phyloP scores from a whole-genome alignment of 495 filamentous ascomycete genomes.

The Trichoderma asperelloides region DNA sequence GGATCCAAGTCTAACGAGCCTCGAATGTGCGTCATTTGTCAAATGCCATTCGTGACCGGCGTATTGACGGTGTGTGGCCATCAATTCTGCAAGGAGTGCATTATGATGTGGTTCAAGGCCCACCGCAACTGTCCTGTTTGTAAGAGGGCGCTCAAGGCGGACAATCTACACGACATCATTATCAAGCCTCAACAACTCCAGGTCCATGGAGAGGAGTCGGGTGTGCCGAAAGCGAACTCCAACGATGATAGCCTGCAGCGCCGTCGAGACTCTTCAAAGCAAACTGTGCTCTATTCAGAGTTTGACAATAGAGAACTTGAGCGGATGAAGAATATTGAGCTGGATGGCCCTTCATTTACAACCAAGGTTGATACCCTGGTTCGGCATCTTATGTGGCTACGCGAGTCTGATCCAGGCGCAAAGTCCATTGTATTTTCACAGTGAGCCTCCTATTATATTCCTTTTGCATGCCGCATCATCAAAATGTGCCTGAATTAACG shows the following conservation, averaged over 20 bases:
- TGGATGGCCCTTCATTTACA: constrained; percentile 62
- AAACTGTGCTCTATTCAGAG: constrained; percentile 59
- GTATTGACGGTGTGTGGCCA: constrained; percentile 88
- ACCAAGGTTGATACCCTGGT: constrained; percentile 83
- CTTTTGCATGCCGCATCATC: constrained; percentile 11
- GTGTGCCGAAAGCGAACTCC: neutral
- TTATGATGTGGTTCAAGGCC: constrained; percentile 61
- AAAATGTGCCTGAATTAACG: neutral
- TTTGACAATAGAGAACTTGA: constrained; percentile 60
- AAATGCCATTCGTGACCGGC: constrained; percentile 60
- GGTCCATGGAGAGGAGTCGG: constrained; percentile 52
- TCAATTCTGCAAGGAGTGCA: constrained; percentile 80
- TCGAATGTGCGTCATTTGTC: constrained; percentile 73
- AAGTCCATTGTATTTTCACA: constrained; percentile 92
- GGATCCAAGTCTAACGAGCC: constrained; percentile 51
- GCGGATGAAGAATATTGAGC: constrained; percentile 75
- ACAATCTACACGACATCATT: constrained; percentile 72
- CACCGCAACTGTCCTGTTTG: constrained; percentile 66
- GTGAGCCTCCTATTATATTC: constrained; percentile 25
- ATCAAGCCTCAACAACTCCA: constrained; percentile 66
- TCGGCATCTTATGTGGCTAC: constrained; percentile 76
- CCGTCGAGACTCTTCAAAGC: constrained; percentile 14
- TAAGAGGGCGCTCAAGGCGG: constrained; percentile 51
- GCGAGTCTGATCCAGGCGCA: constrained; percentile 72
- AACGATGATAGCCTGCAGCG: neutral